Conservation (phyloP, 257 asterid species). For the Solanum sejunctum region DNA sequence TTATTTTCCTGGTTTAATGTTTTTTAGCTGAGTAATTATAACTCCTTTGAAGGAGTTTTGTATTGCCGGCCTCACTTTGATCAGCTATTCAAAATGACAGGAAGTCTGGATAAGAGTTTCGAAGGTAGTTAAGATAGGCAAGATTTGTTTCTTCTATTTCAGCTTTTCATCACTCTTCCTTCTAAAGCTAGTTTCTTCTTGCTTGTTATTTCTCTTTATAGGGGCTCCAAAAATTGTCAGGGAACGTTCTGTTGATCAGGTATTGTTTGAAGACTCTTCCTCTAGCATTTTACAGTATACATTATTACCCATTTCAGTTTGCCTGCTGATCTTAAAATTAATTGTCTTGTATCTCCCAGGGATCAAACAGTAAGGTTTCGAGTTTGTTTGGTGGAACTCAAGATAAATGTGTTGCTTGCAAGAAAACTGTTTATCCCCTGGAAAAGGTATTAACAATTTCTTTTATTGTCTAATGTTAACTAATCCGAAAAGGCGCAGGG, state of each 20-base stretch:
- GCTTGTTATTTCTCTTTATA: constrained; percentile 2
- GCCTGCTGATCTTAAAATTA: not conserved
- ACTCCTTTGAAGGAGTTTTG: constrained; percentile 71
- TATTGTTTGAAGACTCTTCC: not conserved
- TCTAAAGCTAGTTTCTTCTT: not conserved
- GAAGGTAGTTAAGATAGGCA: constrained; percentile 32
- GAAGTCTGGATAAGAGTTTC: constrained; percentile 78
- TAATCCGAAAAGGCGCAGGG: not conserved
- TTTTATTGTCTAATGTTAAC: not conserved
- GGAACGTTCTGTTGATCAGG: constrained; percentile 44
- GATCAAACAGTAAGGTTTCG: constrained; percentile 43
- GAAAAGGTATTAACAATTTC: constrained; percentile 50
- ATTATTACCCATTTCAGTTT: not conserved
- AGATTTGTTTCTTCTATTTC: not conserved
- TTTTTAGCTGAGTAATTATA: constrained; percentile 64
- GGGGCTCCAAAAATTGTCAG: constrained; percentile 54
- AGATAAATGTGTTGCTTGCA: constrained; percentile 75
- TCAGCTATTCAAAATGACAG: constrained; percentile 80
- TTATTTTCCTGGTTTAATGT: not conserved
- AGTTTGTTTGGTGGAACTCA: constrained; percentile 70
- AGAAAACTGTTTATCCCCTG: constrained; percentile 66
- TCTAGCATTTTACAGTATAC: not conserved
- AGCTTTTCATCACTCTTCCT: not conserved
- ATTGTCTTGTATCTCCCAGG: constrained; percentile 7
- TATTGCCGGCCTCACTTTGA: constrained; percentile 81